phyloP scores from a whole-genome alignment of 176 grass and related monocot species.

The Oropetium thomaeum region DNA sequence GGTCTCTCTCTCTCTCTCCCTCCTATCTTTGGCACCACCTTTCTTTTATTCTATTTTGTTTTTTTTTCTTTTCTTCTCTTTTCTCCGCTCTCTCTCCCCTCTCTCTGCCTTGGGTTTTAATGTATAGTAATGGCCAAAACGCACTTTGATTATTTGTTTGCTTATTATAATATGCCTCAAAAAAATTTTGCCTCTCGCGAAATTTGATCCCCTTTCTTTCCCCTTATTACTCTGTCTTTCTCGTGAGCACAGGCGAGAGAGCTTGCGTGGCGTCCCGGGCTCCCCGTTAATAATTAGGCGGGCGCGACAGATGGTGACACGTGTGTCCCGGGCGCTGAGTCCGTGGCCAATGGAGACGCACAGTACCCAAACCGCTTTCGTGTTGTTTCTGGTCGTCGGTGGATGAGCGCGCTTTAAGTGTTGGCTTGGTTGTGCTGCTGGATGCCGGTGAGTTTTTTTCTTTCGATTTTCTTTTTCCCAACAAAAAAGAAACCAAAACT shows the following conservation, averaged over 20 bases:
- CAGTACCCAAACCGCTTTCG: background rate
- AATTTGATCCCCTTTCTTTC: background rate
- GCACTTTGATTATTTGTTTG: background rate
- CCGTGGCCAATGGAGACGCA: too few relatives aligned
- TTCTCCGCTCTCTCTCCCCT: background rate
- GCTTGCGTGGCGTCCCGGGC: constrained; percentile 17
- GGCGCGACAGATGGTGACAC: background rate
- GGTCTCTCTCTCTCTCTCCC: background rate
- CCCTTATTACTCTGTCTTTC: too few relatives aligned
- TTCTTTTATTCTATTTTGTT: background rate
- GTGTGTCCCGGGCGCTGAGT: background rate
- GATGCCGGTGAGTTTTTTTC: background rate
- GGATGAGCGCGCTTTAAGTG: background rate
- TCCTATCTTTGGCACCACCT: constrained; percentile 22
- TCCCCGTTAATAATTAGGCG: background rate
- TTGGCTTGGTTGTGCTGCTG: background rate
- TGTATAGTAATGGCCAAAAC: background rate
- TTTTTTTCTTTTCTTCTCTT: background rate
- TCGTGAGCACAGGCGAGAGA: background rate
- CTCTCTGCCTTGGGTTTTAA: background rate
- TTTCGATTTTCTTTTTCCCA: background rate
- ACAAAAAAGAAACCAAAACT: background rate
- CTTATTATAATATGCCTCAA: too few relatives aligned
- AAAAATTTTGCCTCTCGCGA: background rate
- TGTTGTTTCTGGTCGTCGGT: background rate